Evolutionary conservation across 2,329 filamentous ascomycete genomes (phyloP), one percentile per base, ranked within the genome.

Genomic region (Aspergillus fischeri): DNA sequence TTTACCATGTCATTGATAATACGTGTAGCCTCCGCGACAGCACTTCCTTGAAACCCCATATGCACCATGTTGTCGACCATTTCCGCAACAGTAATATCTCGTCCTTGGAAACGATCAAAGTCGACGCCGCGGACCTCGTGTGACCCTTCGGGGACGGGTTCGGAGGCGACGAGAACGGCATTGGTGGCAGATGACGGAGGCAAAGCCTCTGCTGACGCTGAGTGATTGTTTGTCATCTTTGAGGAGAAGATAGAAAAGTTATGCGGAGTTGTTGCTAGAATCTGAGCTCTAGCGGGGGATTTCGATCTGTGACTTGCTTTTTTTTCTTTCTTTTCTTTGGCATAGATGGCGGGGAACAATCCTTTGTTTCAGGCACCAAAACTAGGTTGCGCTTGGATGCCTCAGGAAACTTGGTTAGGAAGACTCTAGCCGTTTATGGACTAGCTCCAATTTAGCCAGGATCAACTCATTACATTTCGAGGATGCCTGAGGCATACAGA

Each of bases 1-100:
- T 60, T 61, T 79, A 96, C 92, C 94, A 99, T 99, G 60, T 91
- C 87, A 70, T 99, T 94, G 73, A 99, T 92, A 69, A 97, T 96
- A 58, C 89, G 83, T 61, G 94, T 87, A 11, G 93, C 94, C 69
- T 96, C 91, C 35, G 87, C 89, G 65, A 97, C 87, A 21, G 91
- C 88, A 56, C 83, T 88, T 28, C 88, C 89, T 73, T 92, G 89
- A 67, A 92, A 92, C 17, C 89, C 94, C 88, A 96, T 97, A 74
- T 86, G 82, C 54, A 83, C 83, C 87, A 97, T 94, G 59, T 88
- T 87, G 55, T 86, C 80, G 25, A 94, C 83, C 63, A 99, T 81
- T 71, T 97, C 90, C 35, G 92, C 88, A 53, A 90, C 92, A 0
- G 92, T 95, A 69, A 97, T 88, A 60, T 88, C 84, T 55, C 83